Percentiles rank a stretch among this genome's conserved stretches.
These are phyloP conservation scores for Filobasidium wieringae DNA, from an alignment of 768 basidiomycete genomes.

Conservation along the genomic window DNA sequence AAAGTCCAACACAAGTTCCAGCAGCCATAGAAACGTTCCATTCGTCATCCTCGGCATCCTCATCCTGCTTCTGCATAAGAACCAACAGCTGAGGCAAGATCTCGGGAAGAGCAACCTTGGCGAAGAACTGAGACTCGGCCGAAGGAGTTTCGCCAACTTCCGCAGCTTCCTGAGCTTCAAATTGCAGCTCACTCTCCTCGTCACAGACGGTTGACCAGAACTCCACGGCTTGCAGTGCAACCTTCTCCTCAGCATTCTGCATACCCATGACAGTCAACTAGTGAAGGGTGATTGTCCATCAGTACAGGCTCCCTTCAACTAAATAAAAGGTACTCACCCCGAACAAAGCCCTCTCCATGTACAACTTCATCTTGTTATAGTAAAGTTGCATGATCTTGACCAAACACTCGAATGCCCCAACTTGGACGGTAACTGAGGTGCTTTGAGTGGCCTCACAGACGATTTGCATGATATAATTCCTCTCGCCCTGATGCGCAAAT, in stretches of 20 bases:
- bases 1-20: conserved; percentile 73
- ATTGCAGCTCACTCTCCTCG: conserved; percentile 82
- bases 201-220: conserved; percentile 99
- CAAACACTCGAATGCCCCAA: conserved; percentile 90
- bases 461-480: conserved; percentile 99
- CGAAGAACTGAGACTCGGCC: conserved; percentile 77
- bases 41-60: conserved; percentile 95
- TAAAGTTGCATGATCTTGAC: conserved; percentile 95
- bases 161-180: conserved; percentile 86
- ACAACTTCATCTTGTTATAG: conserved; percentile 97
- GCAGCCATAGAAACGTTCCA: conserved; percentile 99
- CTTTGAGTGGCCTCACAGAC: conserved; percentile 97
- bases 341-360: conserved; percentile 98
- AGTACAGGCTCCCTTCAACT: neutral
- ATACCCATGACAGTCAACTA: conserved; percentile 95
- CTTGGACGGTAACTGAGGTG: conserved; percentile 63
- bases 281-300: neutral
- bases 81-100: conserved; percentile 83
- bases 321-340: conserved; percentile 53
- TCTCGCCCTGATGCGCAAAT: too few species aligned
- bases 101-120: conserved; percentile 86
- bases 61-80: conserved; percentile 82
- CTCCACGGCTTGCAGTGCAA: conserved; percentile 91
- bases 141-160: conserved; percentile 67
- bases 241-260: conserved; percentile 81